Evolutionary conservation across 306 rosid genomes (phyloP), one percentile per base, ranked within the genome.

Genomic region (Mimosa bimucronata): DNA sequence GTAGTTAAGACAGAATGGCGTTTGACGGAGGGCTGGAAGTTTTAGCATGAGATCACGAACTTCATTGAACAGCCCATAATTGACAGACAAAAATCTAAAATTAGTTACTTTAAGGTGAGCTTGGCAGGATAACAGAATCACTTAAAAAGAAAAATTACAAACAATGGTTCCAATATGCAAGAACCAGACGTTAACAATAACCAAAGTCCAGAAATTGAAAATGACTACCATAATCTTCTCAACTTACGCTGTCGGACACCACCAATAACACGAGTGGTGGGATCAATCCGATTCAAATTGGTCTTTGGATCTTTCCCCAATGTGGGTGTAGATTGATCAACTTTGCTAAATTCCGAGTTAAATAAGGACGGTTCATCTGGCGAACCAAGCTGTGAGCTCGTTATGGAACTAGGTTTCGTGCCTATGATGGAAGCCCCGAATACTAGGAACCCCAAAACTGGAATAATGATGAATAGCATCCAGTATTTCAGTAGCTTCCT

Each of bases 201-300:
- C 38, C 60, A n/a, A 53, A 53, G 26, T 53, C 26, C 60, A 53
- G 3, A 53, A 53, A n/a, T 53, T 1, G 26, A 53, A 19, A 53
- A 16, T 48, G 55, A 48, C 55, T 16, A 48, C 5, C 2, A 68
- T 13, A 23, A 15, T 41, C 34, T n/a, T n/a, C n/a, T n/a, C n/a
- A 7, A 92, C 94, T 90, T 86, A 93, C 98, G 98, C 79, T 91
- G 86, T 84, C 92, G 90, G 41, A 91, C 86, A 73, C 98, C 99
- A 11, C 74, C 83, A 45, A 93, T 88, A 50, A 91, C 89, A 76
- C 86, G 90, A 13, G 96, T 91, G 3, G 88, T 86, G 6, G 91
- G 92, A 84, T 90, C 93, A 71, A 95, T 89, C 77, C 92, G 92
- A 86, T 95, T 91, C 87, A 95, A 85, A 86, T 93, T 95, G 42